Conservation (phyloP, 805 yeast species). For the Wilhelminamyces savonicus region DNA sequence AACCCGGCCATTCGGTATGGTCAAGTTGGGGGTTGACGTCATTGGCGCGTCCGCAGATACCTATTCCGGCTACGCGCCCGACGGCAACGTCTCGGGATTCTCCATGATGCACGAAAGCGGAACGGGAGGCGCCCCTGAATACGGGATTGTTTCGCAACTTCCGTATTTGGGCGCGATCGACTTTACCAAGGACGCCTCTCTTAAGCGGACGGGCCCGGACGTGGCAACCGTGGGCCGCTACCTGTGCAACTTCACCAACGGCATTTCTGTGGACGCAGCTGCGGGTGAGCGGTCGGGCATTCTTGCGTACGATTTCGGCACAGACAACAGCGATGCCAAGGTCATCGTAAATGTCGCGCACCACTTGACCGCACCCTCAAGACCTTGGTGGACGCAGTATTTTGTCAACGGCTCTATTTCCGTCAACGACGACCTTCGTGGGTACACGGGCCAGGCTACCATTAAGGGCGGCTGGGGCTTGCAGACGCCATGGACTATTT, state of each 20-base stretch:
- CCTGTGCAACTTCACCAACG: constrained; percentile 12
- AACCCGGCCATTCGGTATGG: constrained; percentile 31
- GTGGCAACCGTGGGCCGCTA: constrained; percentile 18
- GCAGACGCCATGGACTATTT: constrained; percentile 19
- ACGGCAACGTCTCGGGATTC: constrained; percentile 23
- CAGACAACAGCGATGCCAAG: constrained; percentile 3
- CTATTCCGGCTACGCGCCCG: constrained; percentile 26
- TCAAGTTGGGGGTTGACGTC: constrained; percentile 28
- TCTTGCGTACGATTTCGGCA: constrained; percentile 16
- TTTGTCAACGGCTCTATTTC: constrained; percentile 18
- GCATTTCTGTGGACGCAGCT: constrained; percentile 19
- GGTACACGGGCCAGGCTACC: constrained; percentile 18
- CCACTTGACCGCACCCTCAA: constrained; percentile 16
- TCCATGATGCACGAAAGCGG: constrained; percentile 35
- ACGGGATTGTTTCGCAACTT: constrained; percentile 26
- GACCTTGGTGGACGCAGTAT: constrained; percentile 28
- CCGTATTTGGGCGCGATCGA: constrained; percentile 15
- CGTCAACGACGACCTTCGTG: constrained; percentile 7
- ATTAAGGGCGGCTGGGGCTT: constrained; percentile 28
- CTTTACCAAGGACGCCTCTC: constrained; percentile 4
- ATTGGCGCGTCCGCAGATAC: constrained; percentile 15
- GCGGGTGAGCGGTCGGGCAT: constrained; percentile 20
- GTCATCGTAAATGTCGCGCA: constrained; percentile 23
- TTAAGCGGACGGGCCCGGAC: constrained; percentile 11
- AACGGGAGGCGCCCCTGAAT: constrained; percentile 34